A percentile compares a stretch with the other conserved stretches of the same genome.
phyloP scores from a whole-genome alignment of 2,329 filamentous ascomycete species.

The Fusarium newnesense region DNA sequence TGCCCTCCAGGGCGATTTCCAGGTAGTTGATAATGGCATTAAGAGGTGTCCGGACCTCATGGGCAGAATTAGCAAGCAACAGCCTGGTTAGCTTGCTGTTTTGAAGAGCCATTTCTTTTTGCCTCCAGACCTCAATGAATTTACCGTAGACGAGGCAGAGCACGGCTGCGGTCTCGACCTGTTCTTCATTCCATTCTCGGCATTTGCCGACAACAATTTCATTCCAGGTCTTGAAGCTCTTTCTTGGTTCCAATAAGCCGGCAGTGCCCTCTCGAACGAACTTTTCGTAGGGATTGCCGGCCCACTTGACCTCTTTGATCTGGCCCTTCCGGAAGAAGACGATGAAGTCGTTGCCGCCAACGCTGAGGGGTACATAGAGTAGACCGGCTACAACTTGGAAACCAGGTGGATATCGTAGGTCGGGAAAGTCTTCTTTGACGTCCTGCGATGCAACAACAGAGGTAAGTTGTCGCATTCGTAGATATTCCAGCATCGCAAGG shows the following conservation, averaged over 20 bases:
- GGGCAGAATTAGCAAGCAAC: slow-evolving; percentile 86
- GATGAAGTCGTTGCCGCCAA: slow-evolving; percentile 83
- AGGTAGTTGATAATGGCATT: slow-evolving; percentile 97
- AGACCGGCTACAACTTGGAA: slow-evolving; percentile 82
- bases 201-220: slow-evolving; percentile 85
- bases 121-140: slow-evolving; percentile 93
- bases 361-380: slow-evolving; percentile 82
- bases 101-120: slow-evolving; percentile 86
- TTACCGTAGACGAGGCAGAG: slow-evolving; percentile 88
- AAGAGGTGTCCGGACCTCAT: slow-evolving; percentile 89
- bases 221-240: slow-evolving; percentile 82
- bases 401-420: slow-evolving; percentile 81
- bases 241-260: slow-evolving; percentile 79
- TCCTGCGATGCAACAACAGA: slow-evolving; percentile 84
- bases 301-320: slow-evolving; percentile 82
- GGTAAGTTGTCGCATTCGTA: slow-evolving; percentile 78
- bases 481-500: slow-evolving; percentile 84
- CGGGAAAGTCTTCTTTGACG: slow-evolving; percentile 79
- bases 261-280: slow-evolving; percentile 76
- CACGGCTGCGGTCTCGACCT: slow-evolving; percentile 88
- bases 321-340: slow-evolving; percentile 88
- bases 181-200: slow-evolving; percentile 88
- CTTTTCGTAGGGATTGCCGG: slow-evolving; percentile 87
- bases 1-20: slow-evolving; percentile 87
- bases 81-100: slow-evolving; percentile 83